phyloP scores from a whole-genome alignment of 495 filamentous ascomycete species.

The Amphirosellinia nigrospora region DNA sequence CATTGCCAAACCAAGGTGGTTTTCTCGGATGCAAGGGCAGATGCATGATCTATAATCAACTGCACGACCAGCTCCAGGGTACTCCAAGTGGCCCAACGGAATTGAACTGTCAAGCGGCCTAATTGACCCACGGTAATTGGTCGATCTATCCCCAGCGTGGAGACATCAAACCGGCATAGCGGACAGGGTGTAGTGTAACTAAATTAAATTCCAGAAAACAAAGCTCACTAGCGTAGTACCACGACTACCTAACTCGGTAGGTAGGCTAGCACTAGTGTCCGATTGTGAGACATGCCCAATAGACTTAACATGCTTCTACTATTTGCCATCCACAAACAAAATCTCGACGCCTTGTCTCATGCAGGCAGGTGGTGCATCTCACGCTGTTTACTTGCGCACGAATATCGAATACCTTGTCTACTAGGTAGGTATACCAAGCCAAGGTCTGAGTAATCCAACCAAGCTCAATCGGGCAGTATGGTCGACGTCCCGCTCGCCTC shows the following conservation, averaged over 20 bases:
- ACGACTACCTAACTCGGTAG: neutral
- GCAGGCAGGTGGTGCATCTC: conserved; percentile 15
- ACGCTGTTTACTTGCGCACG: neutral
- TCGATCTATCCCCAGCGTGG: neutral
- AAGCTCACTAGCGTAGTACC: neutral
- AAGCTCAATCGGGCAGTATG: neutral
- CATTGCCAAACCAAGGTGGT: neutral
- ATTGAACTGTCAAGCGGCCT: neutral
- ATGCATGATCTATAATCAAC: conserved; percentile 7
- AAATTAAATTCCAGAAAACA: neutral
- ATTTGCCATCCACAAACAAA: neutral
- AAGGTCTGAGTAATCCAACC: conserved; percentile 10
- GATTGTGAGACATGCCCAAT: too few relatives aligned
- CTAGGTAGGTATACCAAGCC: neutral
- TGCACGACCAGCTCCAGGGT: neutral
- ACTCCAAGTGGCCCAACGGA: neutral
- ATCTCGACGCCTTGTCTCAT: conserved; percentile 7
- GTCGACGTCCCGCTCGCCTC: conserved; percentile 6
- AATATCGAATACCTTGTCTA: neutral
- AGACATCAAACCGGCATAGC: neutral
- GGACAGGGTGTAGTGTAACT: neutral
- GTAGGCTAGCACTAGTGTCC: too few relatives aligned
- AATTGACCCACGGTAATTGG: conserved; percentile 11
- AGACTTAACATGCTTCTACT: neutral
- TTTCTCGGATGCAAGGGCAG: conserved; percentile 14